Conservation (phyloP, 768 basidiomycete species). For the Suillus decipiens region DNA sequence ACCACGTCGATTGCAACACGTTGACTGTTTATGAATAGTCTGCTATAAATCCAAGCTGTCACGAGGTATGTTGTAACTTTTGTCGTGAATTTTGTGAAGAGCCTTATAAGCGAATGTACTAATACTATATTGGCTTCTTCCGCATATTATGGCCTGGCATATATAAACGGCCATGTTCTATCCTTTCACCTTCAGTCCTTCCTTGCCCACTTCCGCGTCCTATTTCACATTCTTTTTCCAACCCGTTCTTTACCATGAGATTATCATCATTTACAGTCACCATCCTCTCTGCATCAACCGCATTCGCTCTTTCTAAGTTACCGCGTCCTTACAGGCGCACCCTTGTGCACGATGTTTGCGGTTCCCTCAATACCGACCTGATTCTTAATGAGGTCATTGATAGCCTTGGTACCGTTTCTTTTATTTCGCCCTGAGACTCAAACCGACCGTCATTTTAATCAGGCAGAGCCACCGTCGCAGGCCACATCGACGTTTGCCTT, state of each 20-base stretch:
- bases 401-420: slow-evolving; percentile 14
- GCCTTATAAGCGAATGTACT: slow-evolving; percentile 2
- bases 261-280: slow-evolving; percentile 16
- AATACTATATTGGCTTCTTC: neutral
- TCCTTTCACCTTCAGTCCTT: neutral
- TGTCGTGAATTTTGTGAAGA: slow-evolving; percentile 5
- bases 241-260: slow-evolving; percentile 22
- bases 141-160: neutral
- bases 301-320: slow-evolving; percentile 17
- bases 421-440: too few relatives aligned
- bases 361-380: slow-evolving; percentile 18
- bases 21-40: neutral
- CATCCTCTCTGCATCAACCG: slow-evolving; percentile 20
- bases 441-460: neutral
- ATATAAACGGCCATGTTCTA: slow-evolving; percentile 11
- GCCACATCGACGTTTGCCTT: slow-evolving; percentile 30
- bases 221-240: slow-evolving; percentile 6
- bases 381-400: slow-evolving; percentile 18
- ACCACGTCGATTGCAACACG: neutral
- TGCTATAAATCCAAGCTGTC: neutral
- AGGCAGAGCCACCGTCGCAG: slow-evolving; percentile 26
- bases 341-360: slow-evolving; percentile 17
- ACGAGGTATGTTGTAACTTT: neutral
- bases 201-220: neutral
- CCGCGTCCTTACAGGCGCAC: slow-evolving; percentile 12